Base-by-base conservation (phyloP, 1,284 basidiomycete species). In the Ceratobasidium theobromae region DNA sequence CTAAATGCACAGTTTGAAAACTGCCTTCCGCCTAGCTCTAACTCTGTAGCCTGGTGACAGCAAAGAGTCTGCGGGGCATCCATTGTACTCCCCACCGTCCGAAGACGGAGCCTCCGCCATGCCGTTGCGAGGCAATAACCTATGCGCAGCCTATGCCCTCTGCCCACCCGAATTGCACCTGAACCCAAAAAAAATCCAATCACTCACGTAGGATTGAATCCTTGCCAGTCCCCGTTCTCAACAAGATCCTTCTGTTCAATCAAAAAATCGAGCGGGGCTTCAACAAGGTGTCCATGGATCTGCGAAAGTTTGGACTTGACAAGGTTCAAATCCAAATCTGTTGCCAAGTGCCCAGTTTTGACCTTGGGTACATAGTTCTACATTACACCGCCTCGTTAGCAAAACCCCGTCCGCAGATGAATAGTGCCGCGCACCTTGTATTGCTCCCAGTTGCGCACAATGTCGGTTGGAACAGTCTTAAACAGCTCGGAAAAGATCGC, bases 401-500 rank as follows among this genome's bases (percentile, higher is more conserved):
- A 32, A 69, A 0, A 46, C n/a, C n/a, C n/a, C n/a, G n/a, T n/a
- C n/a, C n/a, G n/a, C n/a, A n/a, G n/a, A n/a, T n/a, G n/a, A n/a
- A n/a, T n/a, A 51, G 9, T 14, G 35, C 55, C 72, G 72, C 85
- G 73, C 71, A 88, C 89, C 67, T 87, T 86, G 74, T 95, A 96
- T 4, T 85, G 82, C 21, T 82, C 79, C 91, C 90, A 94, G 67
- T 81, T 81, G 71, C 85, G 81, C 60, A 95, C 88, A 28, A 87
- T 77, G 75, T 95, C 90, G 23, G 86, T 87, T 0, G 95, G 94
- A 5, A 95, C 85, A 55, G 88, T 85, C 43, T 85, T 82, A 82
- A 95, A 95, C 57, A 95, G 75, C 74, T 94, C 89, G 2, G 86
- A 85, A 72, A 90, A 95, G 66, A 91, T 81, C 72, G 88, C 87